A percentile compares a stretch with the other conserved stretches of the same genome.
Evolutionary conservation across 306 rosid genomes (phyloP).

Genomic region (Vigna mungo): DNA sequence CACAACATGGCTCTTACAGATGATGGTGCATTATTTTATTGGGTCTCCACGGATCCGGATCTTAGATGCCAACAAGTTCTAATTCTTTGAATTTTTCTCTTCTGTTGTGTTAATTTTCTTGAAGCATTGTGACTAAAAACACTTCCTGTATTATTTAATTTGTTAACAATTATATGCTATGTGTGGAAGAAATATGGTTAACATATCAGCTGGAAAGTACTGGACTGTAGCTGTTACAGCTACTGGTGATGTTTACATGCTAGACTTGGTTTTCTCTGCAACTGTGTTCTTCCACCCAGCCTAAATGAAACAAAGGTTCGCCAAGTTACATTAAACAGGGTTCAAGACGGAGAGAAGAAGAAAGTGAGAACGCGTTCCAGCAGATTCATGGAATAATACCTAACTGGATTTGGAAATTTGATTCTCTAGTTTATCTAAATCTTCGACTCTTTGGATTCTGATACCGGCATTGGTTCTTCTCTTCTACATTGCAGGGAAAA

Average conservation of each 20-base stretch:
- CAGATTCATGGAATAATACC: constrained; percentile 1
- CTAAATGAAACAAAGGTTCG: constrained; percentile 74
- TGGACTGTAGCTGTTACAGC: constrained; percentile 89
- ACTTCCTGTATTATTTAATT: background rate
- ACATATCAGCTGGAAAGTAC: constrained; percentile 90
- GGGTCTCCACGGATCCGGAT: constrained; percentile 91
- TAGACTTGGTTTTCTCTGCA: constrained; percentile 73
- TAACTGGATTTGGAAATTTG: too few relatives aligned
- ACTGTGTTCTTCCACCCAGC: constrained; percentile 93
- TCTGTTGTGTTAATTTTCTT: constrained; percentile 3
- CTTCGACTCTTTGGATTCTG: too few relatives aligned
- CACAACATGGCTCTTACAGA: constrained; percentile 87
- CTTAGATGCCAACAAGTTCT: constrained; percentile 90
- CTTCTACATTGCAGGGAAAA: too few relatives aligned
- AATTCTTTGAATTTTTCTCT: constrained; percentile 25
- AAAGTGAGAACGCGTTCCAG: constrained; percentile 71
- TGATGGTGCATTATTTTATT: constrained; percentile 89
- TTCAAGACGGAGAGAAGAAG: constrained; percentile 65
- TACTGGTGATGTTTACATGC: constrained; percentile 85
- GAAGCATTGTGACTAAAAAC: constrained; percentile 24
- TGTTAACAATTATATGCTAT: constrained; percentile 66
- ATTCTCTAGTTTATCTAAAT: too few relatives aligned
- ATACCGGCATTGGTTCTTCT: too few relatives aligned
- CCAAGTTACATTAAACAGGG: constrained; percentile 50
- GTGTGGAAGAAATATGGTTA: constrained; percentile 74